Evolutionary conservation across 2,329 filamentous ascomycete genomes (phyloP), one percentile per base, ranked within the genome.

Genomic region (Zarea fungicola): DNA sequence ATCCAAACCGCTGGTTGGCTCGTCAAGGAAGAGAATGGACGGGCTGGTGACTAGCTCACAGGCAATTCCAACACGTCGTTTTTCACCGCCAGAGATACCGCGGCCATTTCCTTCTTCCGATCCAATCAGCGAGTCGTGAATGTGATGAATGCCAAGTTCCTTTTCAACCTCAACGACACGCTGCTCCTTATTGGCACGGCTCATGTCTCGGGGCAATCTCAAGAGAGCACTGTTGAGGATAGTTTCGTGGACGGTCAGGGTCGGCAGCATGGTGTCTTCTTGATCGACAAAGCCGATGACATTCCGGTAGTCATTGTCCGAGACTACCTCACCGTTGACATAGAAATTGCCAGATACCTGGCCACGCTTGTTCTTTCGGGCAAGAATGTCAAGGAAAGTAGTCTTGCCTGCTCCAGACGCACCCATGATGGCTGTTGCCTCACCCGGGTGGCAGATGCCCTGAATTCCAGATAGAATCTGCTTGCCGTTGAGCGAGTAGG

Each of bases 281-380:
- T 99, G 93, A 59, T 99, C 93, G 34, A 99, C 93, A 59, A 97
- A 99, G 19, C 95, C 93, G 55, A 96, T 86, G 44, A 97, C 89
- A 53, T 83, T 91, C 63, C 87, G 89, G 70, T 93, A 99, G 54
- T 96, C 89, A 25, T 80, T 67, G 63, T 96, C 89, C 26, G 75
- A 76, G 31, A 97, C 84, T 65, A 88, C 92, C 65, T 97, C 89
- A 28, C 93, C 95, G 57, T 97, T 97, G 60, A 99, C 83, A 60
- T 85, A 93, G 60, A 96, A 95, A 52, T 92, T 81, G 18, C 95
- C 95, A 8, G 77, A 72, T 1, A 87, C 80, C 2, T 75, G 67
- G 32, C 93, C 95, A 28, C 90, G 84, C 70, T 99, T 99, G 69
- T 97, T 97, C 75, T 97, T 99, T 54, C 91, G 84, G 8, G 93